A percentile compares a stretch with the other conserved stretches of the same genome.
Evolutionary conservation across 2,329 filamentous ascomycete species (phyloP).

Genomic region (Volutella citrinella): DNA sequence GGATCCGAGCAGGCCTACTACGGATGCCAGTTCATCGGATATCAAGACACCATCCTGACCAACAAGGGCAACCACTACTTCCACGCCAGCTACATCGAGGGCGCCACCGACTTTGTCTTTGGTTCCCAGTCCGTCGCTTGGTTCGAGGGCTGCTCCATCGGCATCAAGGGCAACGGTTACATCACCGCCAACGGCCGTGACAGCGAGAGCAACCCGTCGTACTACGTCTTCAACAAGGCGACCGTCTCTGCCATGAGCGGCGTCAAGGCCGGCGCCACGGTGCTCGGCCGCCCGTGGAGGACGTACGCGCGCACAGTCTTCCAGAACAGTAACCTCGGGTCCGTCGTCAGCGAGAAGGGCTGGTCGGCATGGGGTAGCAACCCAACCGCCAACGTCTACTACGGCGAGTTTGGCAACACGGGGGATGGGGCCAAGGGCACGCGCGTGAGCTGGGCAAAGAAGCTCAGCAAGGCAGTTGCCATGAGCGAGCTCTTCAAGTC

Average conservation of each 20-base stretch:
- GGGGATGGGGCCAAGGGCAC: constrained; percentile 52
- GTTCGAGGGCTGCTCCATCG: constrained; percentile 40
- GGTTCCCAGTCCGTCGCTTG: constrained; percentile 38
- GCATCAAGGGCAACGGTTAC: constrained; percentile 31
- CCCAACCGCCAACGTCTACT: constrained; percentile 50
- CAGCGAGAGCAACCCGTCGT: constrained; percentile 32
- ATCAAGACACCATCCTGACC: constrained; percentile 48
- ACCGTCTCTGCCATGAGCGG: constrained; percentile 27
- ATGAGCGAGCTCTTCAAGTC: constrained; percentile 10
- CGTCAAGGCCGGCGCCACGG: constrained; percentile 31
- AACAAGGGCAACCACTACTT: constrained; percentile 47
- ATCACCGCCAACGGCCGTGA: constrained; percentile 42
- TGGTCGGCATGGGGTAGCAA: constrained; percentile 53
- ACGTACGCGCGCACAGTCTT: constrained; percentile 45
- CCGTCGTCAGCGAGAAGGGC: constrained; percentile 38
- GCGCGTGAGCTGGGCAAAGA: constrained; percentile 43
- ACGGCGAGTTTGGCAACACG: constrained; percentile 56
- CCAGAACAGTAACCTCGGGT: constrained; percentile 45
- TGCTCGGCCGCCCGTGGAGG: constrained; percentile 46
- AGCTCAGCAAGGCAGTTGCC: constrained; percentile 19
- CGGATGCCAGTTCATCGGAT: constrained; percentile 43
- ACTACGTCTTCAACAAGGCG: constrained; percentile 44
- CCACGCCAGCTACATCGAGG: constrained; percentile 39
- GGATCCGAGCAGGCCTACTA: constrained; percentile 41
- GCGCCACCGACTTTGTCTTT: constrained; percentile 41